Conservation (phyloP, 352 stramenopile species). For the Globisporangium splendens region DNA sequence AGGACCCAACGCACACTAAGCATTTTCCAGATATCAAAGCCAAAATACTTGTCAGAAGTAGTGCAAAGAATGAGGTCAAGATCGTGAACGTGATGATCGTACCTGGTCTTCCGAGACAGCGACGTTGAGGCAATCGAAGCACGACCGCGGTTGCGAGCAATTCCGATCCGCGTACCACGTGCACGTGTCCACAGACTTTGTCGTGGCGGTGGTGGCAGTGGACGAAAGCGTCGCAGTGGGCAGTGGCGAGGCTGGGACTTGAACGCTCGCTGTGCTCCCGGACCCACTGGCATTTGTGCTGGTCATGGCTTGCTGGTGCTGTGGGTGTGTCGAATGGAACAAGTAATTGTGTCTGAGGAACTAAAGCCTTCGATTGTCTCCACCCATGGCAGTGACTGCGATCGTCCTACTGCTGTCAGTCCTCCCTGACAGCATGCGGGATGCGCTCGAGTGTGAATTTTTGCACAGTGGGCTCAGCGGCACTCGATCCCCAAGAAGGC, state of each 20-base stretch:
- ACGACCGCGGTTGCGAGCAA: conserved; percentile 33
- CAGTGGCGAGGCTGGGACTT: too few relatives aligned
- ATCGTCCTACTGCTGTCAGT: background rate
- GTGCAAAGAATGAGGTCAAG: conserved; percentile 9
- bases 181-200: conserved; percentile 1
- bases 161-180: conserved; percentile 5
- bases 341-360: background rate
- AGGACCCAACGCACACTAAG: conserved; percentile 28
- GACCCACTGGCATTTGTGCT: background rate
- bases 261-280: background rate
- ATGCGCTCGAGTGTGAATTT: background rate
- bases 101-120: conserved; percentile 1
- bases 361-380: too few relatives aligned
- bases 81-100: background rate
- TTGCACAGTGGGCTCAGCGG: background rate
- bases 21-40: too few relatives aligned
- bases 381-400: background rate
- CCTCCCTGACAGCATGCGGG: too few relatives aligned
- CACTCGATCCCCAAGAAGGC: background rate
- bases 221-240: too few relatives aligned
- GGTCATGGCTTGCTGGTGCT: background rate
- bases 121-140: conserved; percentile 38
- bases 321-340: background rate
- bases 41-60: background rate
- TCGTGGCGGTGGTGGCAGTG: background rate